Conservation (phyloP, 768 basidiomycete species). For the Clitopilus passeckerianus region DNA sequence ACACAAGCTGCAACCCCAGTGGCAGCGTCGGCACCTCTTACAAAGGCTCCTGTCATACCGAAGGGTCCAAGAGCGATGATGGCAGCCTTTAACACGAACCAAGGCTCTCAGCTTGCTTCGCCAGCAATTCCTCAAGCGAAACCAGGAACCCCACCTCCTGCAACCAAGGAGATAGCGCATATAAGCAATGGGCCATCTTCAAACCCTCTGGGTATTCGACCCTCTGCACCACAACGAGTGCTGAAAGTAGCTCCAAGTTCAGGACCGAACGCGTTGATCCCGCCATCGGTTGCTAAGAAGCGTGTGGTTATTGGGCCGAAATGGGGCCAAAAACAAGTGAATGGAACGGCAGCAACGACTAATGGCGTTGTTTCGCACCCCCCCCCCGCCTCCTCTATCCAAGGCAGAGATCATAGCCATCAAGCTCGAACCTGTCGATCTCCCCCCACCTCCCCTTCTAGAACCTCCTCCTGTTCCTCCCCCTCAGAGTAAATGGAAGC, state of each 20-base stretch:
- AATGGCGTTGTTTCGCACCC: neutral
- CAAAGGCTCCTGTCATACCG: neutral
- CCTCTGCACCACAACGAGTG: conserved; percentile 24
- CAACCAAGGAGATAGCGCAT: conserved; percentile 29
- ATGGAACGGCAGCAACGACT: conserved; percentile 6
- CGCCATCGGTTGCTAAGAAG: conserved; percentile 21
- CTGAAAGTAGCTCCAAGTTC: conserved; percentile 16
- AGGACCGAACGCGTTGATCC: conserved; percentile 17
- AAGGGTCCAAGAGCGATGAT: neutral
- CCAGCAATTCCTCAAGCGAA: neutral
- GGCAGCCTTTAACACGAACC: neutral
- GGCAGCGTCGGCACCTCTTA: neutral
- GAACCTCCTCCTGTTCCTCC: conserved; percentile 9
- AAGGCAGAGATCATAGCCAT: too few relatives aligned
- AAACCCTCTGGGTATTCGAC: conserved; percentile 53
- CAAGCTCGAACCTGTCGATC: conserved; percentile 7
- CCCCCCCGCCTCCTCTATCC: conserved; percentile 5
- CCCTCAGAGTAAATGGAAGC: conserved; percentile 24
- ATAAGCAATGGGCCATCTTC: conserved; percentile 36
- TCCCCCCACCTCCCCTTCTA: conserved; percentile 17
- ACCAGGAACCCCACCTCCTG: conserved; percentile 24
- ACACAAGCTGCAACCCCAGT: neutral
- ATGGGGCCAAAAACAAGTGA: conserved; percentile 33
- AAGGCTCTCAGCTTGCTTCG: neutral
- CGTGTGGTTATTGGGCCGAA: conserved; percentile 42